These are phyloP conservation scores for Malassezia furfur DNA, from an alignment of 1,284 basidiomycete species.

Conservation along the genomic window DNA sequence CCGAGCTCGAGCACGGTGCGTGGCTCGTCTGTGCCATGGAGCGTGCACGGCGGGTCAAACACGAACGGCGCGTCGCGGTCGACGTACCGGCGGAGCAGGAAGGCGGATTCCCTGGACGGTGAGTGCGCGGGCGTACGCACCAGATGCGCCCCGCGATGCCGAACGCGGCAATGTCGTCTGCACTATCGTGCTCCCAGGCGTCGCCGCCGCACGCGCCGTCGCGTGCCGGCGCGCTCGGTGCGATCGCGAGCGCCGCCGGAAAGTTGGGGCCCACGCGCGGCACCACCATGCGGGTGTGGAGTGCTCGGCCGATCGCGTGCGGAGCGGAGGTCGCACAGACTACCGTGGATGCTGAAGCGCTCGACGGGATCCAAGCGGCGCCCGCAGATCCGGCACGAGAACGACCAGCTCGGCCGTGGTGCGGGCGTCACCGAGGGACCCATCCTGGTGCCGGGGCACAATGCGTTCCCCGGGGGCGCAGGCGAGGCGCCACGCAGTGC, in stretches of 20 bases:
- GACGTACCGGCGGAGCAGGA: constrained; percentile 31
- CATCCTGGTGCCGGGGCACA: constrained; percentile 16
- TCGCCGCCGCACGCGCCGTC: not conserved
- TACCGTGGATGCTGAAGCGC: constrained; percentile 6
- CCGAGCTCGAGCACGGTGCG: constrained; percentile 36
- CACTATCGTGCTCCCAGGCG: constrained; percentile 21
- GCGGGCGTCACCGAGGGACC: constrained; percentile 19
- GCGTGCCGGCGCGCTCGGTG: constrained; percentile 3
- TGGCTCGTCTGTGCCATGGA: constrained; percentile 13
- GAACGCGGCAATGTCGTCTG: constrained; percentile 34
- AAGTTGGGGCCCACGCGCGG: constrained; percentile 27
- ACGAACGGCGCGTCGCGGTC: constrained; percentile 1
- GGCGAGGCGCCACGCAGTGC: not conserved
- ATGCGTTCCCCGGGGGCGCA: constrained; percentile 4
- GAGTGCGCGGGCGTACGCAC: constrained; percentile 8
- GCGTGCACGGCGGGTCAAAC: constrained; percentile 38
- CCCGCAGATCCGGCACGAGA: constrained; percentile 44
- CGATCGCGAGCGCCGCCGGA: constrained; percentile 27
- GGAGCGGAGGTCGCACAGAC: not conserved
- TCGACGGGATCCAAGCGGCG: constrained; percentile 25
- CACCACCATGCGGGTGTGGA: not conserved
- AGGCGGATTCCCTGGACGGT: constrained; percentile 31
- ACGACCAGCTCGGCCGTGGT: constrained; percentile 34
- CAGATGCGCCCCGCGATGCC: constrained; percentile 46
- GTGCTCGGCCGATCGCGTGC: constrained; percentile 3